Percentiles rank a stretch among this genome's conserved stretches.
These are phyloP conservation scores for Schizophyllum commune DNA, from an alignment of 1,284 basidiomycete species.

Conservation along the genomic window DNA sequence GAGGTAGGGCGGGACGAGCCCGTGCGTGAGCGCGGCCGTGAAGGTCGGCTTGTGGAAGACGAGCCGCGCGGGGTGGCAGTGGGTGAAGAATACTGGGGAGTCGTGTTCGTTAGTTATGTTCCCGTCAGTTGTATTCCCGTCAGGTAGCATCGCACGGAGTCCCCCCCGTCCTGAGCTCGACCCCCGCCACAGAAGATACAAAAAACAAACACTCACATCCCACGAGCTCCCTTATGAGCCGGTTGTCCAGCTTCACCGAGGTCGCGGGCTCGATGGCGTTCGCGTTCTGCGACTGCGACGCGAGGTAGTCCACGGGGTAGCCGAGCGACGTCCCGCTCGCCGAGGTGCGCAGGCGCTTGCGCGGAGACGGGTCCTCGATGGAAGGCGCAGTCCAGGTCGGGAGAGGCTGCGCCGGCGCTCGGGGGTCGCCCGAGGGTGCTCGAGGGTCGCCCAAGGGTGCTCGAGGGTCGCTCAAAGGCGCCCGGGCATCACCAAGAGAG, in stretches of 20 bases:
- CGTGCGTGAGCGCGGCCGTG: constrained; percentile 51
- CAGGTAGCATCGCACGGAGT: constrained; percentile 22
- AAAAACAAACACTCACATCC: constrained; percentile 21
- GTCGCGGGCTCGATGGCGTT: neutral
- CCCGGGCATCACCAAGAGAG: neutral
- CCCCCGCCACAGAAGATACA: constrained; percentile 37
- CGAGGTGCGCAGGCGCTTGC: neutral
- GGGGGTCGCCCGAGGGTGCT: too few species aligned
- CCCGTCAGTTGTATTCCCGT: too few species aligned
- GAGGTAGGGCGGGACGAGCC: constrained; percentile 58
- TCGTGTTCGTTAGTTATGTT: constrained; percentile 10
- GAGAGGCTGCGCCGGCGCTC: too few species aligned
- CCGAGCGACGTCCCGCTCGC: neutral
- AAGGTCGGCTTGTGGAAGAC: constrained; percentile 74
- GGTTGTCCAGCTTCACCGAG: neutral
- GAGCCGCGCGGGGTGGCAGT: constrained; percentile 66
- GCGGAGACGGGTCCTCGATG: neutral
- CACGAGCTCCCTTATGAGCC: neutral
- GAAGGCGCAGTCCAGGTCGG: neutral
- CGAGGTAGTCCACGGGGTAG: neutral
- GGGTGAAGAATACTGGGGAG: constrained; percentile 67
- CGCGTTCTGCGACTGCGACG: neutral
- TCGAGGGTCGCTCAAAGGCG: too few species aligned
- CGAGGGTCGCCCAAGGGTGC: too few species aligned
- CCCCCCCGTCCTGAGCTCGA: constrained; percentile 59